Evolutionary conservation across 2,329 filamentous ascomycete genomes (phyloP), one percentile per base, ranked within the genome.

Genomic region (Colletotrichum salicis): DNA sequence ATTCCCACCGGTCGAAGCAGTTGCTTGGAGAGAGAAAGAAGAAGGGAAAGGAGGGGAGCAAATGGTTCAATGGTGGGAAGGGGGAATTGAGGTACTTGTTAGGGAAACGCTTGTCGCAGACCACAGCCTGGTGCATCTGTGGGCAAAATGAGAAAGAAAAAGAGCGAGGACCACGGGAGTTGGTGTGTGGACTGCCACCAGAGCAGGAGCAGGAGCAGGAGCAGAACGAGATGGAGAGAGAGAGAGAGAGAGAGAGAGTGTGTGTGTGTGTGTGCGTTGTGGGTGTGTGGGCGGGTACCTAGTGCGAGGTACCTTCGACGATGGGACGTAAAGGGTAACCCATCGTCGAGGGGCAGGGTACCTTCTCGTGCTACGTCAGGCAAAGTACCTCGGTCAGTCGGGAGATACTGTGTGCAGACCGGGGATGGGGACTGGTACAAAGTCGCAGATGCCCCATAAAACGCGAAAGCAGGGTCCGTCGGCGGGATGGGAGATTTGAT

Each of bases 1-100:
- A 72, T 71, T 72, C 61, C 70, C 67, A 55, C 70, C 67, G 54
- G 70, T 71, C 67, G 70, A 72, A 72, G 67, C 67, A 63, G 62
- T 71, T 67, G 62, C 70, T 72, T 72, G 70, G 45, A 59, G 70
- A 59, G 29, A 57, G 52, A 56, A 45, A 31, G 27, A 41, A 31
- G 41, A 41, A 29, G 29, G 55, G 60, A 55, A 61, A 22, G 60
- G 60, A 52, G 51, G 61, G 67, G 57, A 62, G 67, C 37, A 71
- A 57, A 48, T 62, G 56, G 13, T 59, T 48, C n/a, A 55, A 60
- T 52, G 61, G 65, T 70, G 66, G 70, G 70, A 71, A 69, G 69
- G 65, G 69, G 64, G 12, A 69, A 65, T 69, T 71, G 52, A 69
- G 70, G 70, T 70, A 72, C 70, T 72, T 72, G 66, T 72, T 69